Conservation (phyloP, 352 stramenopile species). For the Phytophthora agathidicida region DNA sequence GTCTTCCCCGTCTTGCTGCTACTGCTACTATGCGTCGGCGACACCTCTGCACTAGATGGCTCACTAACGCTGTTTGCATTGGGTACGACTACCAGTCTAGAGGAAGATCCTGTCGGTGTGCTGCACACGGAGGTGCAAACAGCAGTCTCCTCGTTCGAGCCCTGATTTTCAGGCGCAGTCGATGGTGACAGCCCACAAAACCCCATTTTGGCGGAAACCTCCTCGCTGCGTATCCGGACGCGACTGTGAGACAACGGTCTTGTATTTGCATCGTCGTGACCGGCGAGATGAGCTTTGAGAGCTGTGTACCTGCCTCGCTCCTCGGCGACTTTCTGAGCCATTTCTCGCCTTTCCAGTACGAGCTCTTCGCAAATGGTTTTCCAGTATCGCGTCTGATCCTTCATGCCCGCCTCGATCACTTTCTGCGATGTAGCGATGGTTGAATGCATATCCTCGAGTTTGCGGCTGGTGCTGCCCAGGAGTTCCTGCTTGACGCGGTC, state of each 20-base stretch:
- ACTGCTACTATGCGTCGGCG: constrained; percentile 24
- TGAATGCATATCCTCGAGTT: constrained; percentile 33
- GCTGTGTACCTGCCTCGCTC: constrained; percentile 51
- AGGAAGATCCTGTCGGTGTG: constrained; percentile 8
- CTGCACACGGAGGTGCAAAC: constrained; percentile 7
- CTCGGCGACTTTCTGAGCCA: constrained; percentile 52
- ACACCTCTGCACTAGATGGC: constrained; percentile 12
- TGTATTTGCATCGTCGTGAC: constrained; percentile 18
- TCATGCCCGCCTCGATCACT: constrained; percentile 39
- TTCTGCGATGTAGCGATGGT: constrained; percentile 30
- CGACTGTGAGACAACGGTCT: not conserved
- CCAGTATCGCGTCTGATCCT: constrained; percentile 48
- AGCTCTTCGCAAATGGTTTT: constrained; percentile 53
- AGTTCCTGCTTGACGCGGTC: constrained; percentile 39
- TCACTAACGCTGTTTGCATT: constrained; percentile 11
- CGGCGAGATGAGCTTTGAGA: constrained; percentile 44
- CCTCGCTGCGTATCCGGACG: not conserved
- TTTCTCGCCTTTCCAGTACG: constrained; percentile 44
- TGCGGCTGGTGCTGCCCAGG: constrained; percentile 20
- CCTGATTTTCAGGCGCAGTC: constrained; percentile 4
- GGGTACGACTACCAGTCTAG: constrained; percentile 1
- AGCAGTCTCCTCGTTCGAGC: constrained; percentile 5
- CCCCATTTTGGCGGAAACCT: not conserved
- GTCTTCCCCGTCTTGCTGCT: constrained; percentile 19
- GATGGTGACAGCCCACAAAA: constrained; percentile 10